Base-by-base conservation (phyloP, 371 early-diverging fungal species). In the Umbelopsis sp. region DNA sequence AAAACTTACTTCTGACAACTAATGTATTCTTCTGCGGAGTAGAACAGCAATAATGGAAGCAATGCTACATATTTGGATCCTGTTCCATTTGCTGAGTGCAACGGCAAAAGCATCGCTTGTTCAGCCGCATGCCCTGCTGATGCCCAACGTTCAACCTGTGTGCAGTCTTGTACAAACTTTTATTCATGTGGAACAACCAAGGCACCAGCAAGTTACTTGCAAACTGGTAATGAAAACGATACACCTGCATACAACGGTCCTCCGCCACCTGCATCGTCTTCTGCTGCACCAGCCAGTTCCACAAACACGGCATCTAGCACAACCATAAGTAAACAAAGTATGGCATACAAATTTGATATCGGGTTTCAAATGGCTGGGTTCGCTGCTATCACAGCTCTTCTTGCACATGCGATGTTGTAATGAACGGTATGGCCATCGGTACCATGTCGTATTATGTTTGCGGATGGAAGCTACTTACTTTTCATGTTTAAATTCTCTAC, bases 71-170 rank as follows among this genome's bases (percentile, higher is more conserved):
- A 71, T 35, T 41, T 71, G 22, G 73, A 75, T 70, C 78, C 78
- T 20, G 68, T 77, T 29, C 70, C 73, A 3, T 69, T 73, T 57
- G 75, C 75, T 12, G 78, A 77, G 67, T 77, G 78, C 53, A 65
- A 71, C 16, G 78, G 75, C 1, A 75, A 73, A 65, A 48, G 69
- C 1, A 73, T 75, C 48, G 75, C 73, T 24, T 77, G 78, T 50
- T 73, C 71, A 53, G 57, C 46, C 18, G 66, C 57, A 10, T 77
- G 78, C 53, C 68, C 65, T 41, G 65, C 72, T 9, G 67, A 48
- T 14, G 45, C 62, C 16, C 29, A 65, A 29, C 72, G 69, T 46
- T 63, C 50, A 66, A 66, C 68, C 11, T 76, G 76, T 70, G 71
- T 70, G 20, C 44, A 68, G 14, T 45, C 72, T 20, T 76, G 76